These are phyloP conservation scores for Saccharomycopsis synnaedendra DNA, from an alignment of 805 yeast genomes.

Conservation along the genomic window DNA sequence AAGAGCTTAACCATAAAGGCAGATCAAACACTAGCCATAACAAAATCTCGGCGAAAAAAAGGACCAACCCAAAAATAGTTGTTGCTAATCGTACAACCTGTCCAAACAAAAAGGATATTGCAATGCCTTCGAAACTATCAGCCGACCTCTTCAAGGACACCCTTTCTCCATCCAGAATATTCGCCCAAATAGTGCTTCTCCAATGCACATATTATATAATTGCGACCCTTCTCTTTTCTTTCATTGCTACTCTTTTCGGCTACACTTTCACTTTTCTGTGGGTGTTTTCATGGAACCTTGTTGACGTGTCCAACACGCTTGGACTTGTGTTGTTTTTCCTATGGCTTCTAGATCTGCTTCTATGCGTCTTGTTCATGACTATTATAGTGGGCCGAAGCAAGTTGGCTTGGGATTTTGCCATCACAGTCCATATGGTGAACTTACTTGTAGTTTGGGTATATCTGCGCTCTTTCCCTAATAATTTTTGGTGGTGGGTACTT, in stretches of 20 bases:
- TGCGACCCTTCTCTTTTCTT: conserved; percentile 54
- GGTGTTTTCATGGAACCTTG: conserved; percentile 72
- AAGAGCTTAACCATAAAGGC: no score
- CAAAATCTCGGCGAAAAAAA: no score
- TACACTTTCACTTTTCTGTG: conserved; percentile 50
- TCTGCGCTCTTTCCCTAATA: conserved; percentile 56
- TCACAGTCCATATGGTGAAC: conserved; percentile 83
- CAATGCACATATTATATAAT: conserved; percentile 72
- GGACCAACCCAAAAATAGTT: no score
- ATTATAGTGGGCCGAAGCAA: conserved; percentile 86
- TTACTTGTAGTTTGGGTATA: conserved; percentile 56
- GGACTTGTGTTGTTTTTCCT: conserved; percentile 65
- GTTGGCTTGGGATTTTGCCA: conserved; percentile 91
- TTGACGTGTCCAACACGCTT: conserved; percentile 63
- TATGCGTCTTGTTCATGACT: conserved; percentile 78
- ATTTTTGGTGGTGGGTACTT: conserved; percentile 74
- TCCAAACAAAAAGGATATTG: not conserved
- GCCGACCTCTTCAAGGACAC: conserved; percentile 12
- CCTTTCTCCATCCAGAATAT: conserved; percentile 46
- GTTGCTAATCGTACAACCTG: no score
- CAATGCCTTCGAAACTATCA: not conserved
- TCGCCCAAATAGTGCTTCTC: conserved; percentile 63
- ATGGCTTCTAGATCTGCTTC: conserved; percentile 76
- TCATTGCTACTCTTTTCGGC: conserved; percentile 61
- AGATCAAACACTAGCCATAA: no score